These are phyloP conservation scores for Acanthamoeba healyi DNA, from an alignment of 208 protist genomes.

Conservation along the genomic window DNA sequence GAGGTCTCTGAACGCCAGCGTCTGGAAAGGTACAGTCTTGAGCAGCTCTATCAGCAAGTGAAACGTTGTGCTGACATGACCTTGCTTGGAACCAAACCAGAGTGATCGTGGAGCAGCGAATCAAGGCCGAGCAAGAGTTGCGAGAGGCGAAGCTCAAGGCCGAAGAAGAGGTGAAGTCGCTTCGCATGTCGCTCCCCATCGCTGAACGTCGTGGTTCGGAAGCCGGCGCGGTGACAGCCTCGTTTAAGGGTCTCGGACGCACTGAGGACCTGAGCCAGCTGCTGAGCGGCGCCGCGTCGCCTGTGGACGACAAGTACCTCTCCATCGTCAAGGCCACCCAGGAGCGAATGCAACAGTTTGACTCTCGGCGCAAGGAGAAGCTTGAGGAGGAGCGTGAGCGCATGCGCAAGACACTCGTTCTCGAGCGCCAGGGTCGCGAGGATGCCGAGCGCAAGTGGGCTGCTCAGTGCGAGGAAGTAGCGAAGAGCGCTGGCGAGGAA, in stretches of 20 bases:
- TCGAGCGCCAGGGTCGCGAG: constrained; percentile 44
- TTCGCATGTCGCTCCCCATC: constrained; percentile 29
- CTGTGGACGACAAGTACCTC: constrained; percentile 28
- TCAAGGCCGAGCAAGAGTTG: constrained; percentile 35
- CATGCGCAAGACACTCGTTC: constrained; percentile 22
- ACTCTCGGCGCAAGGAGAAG: constrained; percentile 23
- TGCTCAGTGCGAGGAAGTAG: background rate
- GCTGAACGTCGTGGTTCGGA: background rate
- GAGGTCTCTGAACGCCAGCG: constrained; percentile 42
- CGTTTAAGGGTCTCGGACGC: background rate
- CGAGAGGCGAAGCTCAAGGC: constrained; percentile 16
- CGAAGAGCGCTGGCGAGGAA: background rate
- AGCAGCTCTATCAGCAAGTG: too few species aligned
- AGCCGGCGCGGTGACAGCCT: background rate
- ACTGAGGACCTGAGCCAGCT: background rate
- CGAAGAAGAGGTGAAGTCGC: constrained; percentile 16
- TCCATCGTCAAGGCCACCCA: background rate
- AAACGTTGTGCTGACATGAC: too few species aligned
- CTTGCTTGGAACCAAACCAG: too few species aligned
- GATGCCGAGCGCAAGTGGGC: constrained; percentile 8
- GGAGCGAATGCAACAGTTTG: background rate
- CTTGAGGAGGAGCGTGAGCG: constrained; percentile 24
- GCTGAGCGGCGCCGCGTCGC: background rate
- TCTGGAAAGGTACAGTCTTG: background rate
- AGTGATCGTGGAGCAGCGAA: constrained; percentile 7